Conservation (phyloP, 176 grass and related monocot genomes). For the Urochloa ruziziensis region DNA sequence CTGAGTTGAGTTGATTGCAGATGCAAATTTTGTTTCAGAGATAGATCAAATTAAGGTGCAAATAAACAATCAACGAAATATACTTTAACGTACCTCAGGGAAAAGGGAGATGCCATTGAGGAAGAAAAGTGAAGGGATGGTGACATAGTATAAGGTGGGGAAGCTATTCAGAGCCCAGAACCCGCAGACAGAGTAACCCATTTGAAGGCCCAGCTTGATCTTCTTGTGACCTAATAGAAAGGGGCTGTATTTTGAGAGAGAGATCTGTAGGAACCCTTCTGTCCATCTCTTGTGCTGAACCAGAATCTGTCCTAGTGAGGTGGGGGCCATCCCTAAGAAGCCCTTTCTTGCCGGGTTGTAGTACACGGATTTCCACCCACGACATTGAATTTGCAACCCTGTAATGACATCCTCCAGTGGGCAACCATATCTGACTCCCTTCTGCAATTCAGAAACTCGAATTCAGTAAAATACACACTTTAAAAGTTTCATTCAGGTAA, state of each 20-base stretch:
- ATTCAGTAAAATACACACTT: not conserved
- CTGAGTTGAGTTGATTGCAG: slow-evolving; percentile 32
- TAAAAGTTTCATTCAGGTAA: not conserved
- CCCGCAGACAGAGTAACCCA: slow-evolving; percentile 61
- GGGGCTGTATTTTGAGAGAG: slow-evolving; percentile 64
- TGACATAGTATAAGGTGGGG: slow-evolving; percentile 62
- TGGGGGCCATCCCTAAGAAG: slow-evolving; percentile 63
- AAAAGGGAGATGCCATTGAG: slow-evolving; percentile 65
- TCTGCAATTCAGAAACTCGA: slow-evolving; percentile 53
- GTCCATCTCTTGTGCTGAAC: slow-evolving; percentile 89
- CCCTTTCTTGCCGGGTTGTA: slow-evolving; percentile 44
- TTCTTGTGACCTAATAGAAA: slow-evolving; percentile 56
- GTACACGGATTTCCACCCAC: slow-evolving; percentile 68
- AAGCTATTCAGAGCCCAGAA: slow-evolving; percentile 65
- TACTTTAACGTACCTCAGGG: slow-evolving; percentile 48
- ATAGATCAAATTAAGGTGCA: not conserved
- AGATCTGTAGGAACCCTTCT: slow-evolving; percentile 71
- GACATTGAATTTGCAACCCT: slow-evolving; percentile 72
- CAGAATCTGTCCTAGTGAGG: slow-evolving; percentile 61
- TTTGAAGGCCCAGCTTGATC: slow-evolving; percentile 62
- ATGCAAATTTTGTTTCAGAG: slow-evolving; percentile 13
- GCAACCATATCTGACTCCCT: slow-evolving; percentile 71
- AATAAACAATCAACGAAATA: slow-evolving; percentile 1
- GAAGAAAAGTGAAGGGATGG: slow-evolving; percentile 67
- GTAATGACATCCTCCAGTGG: slow-evolving; percentile 79